Base-by-base conservation (phyloP, 352 stramenopile genomes). In the Pythium aristosporum region DNA sequence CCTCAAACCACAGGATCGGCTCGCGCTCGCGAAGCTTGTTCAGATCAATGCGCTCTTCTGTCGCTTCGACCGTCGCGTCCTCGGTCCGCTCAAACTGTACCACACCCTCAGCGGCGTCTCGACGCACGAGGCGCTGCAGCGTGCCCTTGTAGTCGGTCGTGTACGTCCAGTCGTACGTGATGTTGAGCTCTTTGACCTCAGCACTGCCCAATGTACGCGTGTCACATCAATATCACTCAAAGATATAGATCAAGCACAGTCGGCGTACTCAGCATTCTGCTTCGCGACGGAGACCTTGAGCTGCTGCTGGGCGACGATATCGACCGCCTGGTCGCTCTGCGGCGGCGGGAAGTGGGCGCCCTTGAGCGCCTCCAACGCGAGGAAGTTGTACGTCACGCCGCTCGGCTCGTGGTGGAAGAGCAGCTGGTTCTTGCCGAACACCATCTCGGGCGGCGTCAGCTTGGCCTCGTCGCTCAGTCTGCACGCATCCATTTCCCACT, bases 161-260 rank as follows among this genome's bases (percentile, higher is more conserved):
- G 73, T 84, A 94, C 36, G 85, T 94, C 85, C 85, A 94, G 61
- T 94, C 85, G 63, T 92, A 94, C 54, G 81, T 75, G 47, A 94
- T 92, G 54, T 91, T 72, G 30, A 94, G 68, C 63, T 91, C 81
- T 64, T 92, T 94, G n/a, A 94, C 81, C 7, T 89, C 80, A 34
- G 89, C 80, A 20, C 81, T 89, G 32, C 11, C n/a, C 30, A 62
- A 61, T 42, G 23, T 52, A 23, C 36, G 12, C 9, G 21, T 58
- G 15, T 37, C 13, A 16, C 36, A 23, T 51, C 25, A 43, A 44
- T 23, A 11, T 2, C 42, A 23, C 42, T 25, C 2, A n/a, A 23
- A 25, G 42, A 44, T 6, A 41, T 36, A 48, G 32, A 52, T 41
- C 21, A 42, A 34, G 28, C 4, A 67, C 76, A 30, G 5, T 30